These are phyloP conservation scores for Pichia sp. DNA, from an alignment of 1,139 yeast genomes.

Conservation along the genomic window DNA sequence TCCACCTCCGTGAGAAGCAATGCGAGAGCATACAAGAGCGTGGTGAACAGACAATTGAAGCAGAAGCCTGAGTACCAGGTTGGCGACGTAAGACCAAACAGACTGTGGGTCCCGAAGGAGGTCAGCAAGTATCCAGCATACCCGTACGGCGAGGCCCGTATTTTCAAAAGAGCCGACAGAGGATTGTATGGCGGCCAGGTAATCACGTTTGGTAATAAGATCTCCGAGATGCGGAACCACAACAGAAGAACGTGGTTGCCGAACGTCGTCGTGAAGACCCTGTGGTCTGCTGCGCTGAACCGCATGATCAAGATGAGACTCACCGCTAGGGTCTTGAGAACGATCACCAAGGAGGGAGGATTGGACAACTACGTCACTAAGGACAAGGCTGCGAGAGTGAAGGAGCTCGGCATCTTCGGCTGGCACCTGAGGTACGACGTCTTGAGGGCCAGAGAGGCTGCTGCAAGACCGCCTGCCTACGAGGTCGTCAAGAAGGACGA, in stretches of 20 bases:
- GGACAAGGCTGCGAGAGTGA: conserved; percentile 82
- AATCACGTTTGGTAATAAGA: conserved; percentile 69
- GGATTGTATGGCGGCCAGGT: conserved; percentile 90
- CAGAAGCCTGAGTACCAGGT: conserved; percentile 36
- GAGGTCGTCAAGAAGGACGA: conserved; percentile 29
- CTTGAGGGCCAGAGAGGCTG: conserved; percentile 36
- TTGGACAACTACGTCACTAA: conserved; percentile 81
- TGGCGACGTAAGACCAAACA: conserved; percentile 42
- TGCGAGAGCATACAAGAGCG: conserved; percentile 37
- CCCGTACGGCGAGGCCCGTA: conserved; percentile 71
- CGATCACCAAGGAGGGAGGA: conserved; percentile 91
- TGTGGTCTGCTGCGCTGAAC: conserved; percentile 81
- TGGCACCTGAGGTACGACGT: conserved; percentile 84
- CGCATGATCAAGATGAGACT: conserved; percentile 53
- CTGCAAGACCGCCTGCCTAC: conserved; percentile 25
- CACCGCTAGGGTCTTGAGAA: conserved; percentile 77
- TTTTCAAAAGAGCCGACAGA: conserved; percentile 78
- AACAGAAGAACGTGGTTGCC: conserved; percentile 77
- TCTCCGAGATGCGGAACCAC: conserved; percentile 72
- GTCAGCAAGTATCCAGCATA: conserved; percentile 64
- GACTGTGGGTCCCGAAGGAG: conserved; percentile 43
- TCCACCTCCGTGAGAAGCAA: conserved; percentile 20
- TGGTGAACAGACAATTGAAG: conserved; percentile 38
- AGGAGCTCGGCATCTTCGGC: conserved; percentile 87
- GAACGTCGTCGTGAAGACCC: conserved; percentile 64